Base-by-base conservation (phyloP, 2,329 filamentous ascomycete species). In the Stachybotrys elegans region DNA sequence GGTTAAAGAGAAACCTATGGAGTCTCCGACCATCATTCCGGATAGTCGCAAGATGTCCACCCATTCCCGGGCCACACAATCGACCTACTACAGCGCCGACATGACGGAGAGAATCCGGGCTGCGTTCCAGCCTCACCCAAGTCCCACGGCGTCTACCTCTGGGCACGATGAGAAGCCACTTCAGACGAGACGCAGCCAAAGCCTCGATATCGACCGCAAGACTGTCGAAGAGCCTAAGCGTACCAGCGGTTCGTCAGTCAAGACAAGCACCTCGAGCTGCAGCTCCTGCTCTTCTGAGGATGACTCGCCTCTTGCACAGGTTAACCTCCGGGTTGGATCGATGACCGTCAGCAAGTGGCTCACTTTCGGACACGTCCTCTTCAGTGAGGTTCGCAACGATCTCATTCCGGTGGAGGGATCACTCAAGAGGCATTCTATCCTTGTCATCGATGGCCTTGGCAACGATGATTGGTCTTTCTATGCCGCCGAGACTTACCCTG, bases 401-500 rank as follows among this genome's bases (percentile, higher is more conserved):
- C 73, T 91, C 19, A 67, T 74, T 1, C 72, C 66, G 57, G 65
- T 55, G 5, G 57, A 59, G 17, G 50, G 57, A 6, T 55, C 56
- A 1, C 44, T 55, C 17, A 53, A 74, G 68, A 78, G 67, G 43
- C 84, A 70, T 45, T 82, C 79, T 0, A 80, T 93, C 21, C 73
- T 93, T 4, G 84, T 93, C 16, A 76, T 93, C 45, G 88, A 93
- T 65, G 88, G 88, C 5, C 80, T 93, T 22, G 88, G 88, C n/a
- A 91, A 90, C 57, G 82, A 86, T 52, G 88, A 93, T 58, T 93
- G 88, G 88, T 91, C 87, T 0, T 91, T 88, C 61, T 92, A 90
- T 54, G 86, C 86, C 17, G 86, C 88, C 6, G 81, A 91, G 57
- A 89, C 86, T 1, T 92, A 92, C 51, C 84, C 85, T 0, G 73